phyloP scores from a whole-genome alignment of 139 green algal species.

The Tetradesmus obliquus region DNA sequence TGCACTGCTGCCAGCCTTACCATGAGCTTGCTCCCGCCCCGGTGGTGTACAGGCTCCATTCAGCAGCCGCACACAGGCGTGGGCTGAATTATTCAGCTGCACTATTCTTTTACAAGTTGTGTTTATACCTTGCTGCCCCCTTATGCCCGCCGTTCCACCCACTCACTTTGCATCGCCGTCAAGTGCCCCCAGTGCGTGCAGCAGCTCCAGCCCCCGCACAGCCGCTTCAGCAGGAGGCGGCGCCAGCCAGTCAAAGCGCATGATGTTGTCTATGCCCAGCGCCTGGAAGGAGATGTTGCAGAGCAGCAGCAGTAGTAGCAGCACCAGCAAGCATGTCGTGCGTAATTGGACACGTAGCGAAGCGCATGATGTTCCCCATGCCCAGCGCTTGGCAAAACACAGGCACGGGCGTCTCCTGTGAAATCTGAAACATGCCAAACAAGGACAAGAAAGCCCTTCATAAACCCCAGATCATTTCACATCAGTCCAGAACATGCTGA shows the following conservation, averaged over 20 bases:
- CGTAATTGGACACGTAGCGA: not conserved
- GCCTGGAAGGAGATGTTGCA: constrained; percentile 63
- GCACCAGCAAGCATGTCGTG: not conserved
- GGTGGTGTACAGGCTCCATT: no score
- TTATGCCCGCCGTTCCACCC: not conserved
- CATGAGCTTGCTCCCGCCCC: no score
- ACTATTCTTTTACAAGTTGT: no score
- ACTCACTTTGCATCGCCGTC: constrained; percentile 80
- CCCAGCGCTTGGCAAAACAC: no score
- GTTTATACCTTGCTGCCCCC: no score
- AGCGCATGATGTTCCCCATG: not conserved
- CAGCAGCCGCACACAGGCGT: no score
- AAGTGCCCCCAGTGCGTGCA: constrained; percentile 92
- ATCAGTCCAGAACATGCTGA: no score
- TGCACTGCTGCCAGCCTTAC: no score
- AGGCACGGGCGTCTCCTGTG: no score
- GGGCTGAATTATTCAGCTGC: not conserved
- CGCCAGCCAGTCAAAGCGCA: constrained; percentile 94
- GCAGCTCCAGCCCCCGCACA: constrained; percentile 86
- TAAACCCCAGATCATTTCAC: no score
- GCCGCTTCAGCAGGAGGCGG: constrained; percentile 87
- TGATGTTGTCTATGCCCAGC: constrained; percentile 91
- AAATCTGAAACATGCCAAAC: no score
- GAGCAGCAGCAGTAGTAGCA: not conserved
- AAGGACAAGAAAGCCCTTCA: no score